Evolutionary conservation across 2,329 filamentous ascomycete species (phyloP).

Genomic region (Ophiostoma ips): DNA sequence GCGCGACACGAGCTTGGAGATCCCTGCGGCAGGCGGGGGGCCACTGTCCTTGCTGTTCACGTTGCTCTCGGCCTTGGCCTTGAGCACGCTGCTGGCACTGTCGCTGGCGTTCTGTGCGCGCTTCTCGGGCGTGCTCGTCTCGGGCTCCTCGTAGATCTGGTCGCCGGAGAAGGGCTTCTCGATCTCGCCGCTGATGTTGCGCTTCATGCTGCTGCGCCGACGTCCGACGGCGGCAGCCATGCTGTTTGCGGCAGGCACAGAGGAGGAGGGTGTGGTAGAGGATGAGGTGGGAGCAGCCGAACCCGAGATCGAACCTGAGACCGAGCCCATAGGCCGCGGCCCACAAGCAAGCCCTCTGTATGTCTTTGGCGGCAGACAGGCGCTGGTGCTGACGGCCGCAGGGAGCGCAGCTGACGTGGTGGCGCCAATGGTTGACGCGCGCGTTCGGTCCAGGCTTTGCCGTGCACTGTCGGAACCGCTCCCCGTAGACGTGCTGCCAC

Average conservation of each 20-base stretch:
- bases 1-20: constrained; percentile 27
- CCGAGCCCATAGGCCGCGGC: constrained; percentile 17
- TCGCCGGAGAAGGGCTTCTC: constrained; percentile 57
- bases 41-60: constrained; percentile 37
- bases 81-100: constrained; percentile 20
- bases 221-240: constrained; percentile 19
- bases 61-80: constrained; percentile 49
- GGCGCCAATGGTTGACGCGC: background rate
- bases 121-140: constrained; percentile 26
- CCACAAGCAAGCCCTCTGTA: constrained; percentile 28
- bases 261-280: constrained; percentile 8
- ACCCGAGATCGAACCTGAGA: constrained; percentile 16
- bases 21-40: constrained; percentile 14
- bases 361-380: constrained; percentile 20
- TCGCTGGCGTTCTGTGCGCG: background rate
- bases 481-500: constrained; percentile 16
- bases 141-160: constrained; percentile 82
- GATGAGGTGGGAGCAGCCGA: too few species aligned
- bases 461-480: constrained; percentile 16
- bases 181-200: constrained; percentile 57
- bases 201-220: constrained; percentile 51
- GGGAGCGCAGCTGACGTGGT: background rate
- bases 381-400: background rate
- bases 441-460: constrained; percentile 19
- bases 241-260: background rate